Evolutionary conservation across 129 eudicot species (phyloP).

Genomic region (Scalesia atractyloides): DNA sequence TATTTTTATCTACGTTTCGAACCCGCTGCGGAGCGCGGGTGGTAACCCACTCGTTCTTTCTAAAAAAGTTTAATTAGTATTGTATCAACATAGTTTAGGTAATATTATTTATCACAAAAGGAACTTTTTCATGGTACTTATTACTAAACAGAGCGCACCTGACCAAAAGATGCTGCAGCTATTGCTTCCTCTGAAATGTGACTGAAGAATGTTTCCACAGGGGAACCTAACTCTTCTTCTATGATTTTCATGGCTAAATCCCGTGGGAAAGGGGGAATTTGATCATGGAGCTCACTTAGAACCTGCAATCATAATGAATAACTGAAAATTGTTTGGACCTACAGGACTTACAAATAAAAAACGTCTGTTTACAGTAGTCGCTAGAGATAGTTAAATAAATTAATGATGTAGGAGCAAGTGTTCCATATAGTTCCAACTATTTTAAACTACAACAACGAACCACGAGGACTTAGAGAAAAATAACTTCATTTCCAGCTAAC

Average conservation of each 20-base stretch:
- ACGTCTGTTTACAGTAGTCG: too few relatives aligned
- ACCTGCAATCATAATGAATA: constrained; percentile 59
- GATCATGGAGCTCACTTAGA: constrained; percentile 90
- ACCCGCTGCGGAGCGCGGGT: too few relatives aligned
- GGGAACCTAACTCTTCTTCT: constrained; percentile 90
- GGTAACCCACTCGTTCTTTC: too few relatives aligned
- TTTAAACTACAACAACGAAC: constrained; percentile 6
- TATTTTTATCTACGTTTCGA: too few relatives aligned
- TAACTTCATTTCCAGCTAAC: constrained; percentile 39
- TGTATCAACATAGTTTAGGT: neutral
- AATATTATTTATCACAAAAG: neutral
- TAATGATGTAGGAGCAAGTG: neutral
- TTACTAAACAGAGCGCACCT: constrained; percentile 50
- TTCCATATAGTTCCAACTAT: neutral
- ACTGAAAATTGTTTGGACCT: neutral
- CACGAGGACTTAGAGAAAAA: constrained; percentile 18
- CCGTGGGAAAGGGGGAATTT: constrained; percentile 90
- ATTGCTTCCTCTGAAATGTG: constrained; percentile 88
- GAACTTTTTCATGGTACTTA: neutral
- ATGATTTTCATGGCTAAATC: constrained; percentile 80
- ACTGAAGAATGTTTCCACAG: constrained; percentile 62
- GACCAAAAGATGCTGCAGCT: constrained; percentile 99
- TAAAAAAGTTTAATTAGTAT: neutral
- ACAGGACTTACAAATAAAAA: neutral
- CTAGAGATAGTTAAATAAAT: too few relatives aligned